These are phyloP conservation scores for Sugiyamaella xylanicola DNA, from an alignment of 1,139 yeast genomes.

Conservation along the genomic window DNA sequence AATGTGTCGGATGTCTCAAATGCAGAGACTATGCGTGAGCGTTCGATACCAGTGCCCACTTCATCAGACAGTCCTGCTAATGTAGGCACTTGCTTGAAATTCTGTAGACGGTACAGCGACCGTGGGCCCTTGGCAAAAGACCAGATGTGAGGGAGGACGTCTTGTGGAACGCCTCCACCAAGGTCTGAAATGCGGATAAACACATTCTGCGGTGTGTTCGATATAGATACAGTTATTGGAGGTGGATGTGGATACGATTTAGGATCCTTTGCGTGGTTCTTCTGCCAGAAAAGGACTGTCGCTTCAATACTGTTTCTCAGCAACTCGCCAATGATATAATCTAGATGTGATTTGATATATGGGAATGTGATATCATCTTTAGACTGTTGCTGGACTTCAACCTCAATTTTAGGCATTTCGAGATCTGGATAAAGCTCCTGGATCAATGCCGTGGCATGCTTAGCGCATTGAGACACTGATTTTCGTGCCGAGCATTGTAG, in stretches of 20 bases:
- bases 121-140: slow-evolving; percentile 56
- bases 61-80: slow-evolving; percentile 41
- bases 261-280: slow-evolving; percentile 30
- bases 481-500: slow-evolving; percentile 76
- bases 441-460: slow-evolving; percentile 49
- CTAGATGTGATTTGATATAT: slow-evolving; percentile 82
- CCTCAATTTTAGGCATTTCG: slow-evolving; percentile 68
- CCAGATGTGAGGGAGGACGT: slow-evolving; percentile 68
- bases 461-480: slow-evolving; percentile 60
- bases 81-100: slow-evolving; percentile 43
- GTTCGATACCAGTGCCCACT: slow-evolving; percentile 28
- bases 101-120: slow-evolving; percentile 36
- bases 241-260: slow-evolving; percentile 52
- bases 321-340: slow-evolving; percentile 83
- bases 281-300: slow-evolving; percentile 52
- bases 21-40: not conserved
- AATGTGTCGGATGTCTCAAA: slow-evolving; percentile 8
- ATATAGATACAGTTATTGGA: slow-evolving; percentile 70
- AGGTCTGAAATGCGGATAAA: slow-evolving; percentile 80
- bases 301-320: slow-evolving; percentile 84
- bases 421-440: slow-evolving; percentile 52
- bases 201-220: slow-evolving; percentile 66
- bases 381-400: slow-evolving; percentile 55
- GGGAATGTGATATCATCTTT: slow-evolving; percentile 61
- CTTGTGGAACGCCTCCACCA: slow-evolving; percentile 80